phyloP scores from a whole-genome alignment of 2,329 filamentous ascomycete genomes.

The Pseudophaeomoniella oleicola region DNA sequence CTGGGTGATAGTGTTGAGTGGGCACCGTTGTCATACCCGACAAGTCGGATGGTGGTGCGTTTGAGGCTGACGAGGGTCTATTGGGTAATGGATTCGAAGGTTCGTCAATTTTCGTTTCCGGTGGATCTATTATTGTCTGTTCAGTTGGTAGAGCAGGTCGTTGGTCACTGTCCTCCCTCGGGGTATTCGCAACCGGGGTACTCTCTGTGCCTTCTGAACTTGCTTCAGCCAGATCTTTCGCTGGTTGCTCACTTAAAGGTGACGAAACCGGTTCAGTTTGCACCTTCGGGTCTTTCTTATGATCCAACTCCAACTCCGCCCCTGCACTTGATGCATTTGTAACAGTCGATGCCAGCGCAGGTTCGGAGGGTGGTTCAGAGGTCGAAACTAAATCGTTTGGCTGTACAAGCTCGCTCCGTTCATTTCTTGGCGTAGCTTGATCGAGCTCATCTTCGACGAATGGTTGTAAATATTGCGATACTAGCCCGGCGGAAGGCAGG shows the following conservation, averaged over 20 bases:
- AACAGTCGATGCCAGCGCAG: no score
- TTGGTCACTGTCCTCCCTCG: not conserved
- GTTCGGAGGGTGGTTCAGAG: not conserved
- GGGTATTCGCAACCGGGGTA: not conserved
- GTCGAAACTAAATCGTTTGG: not conserved
- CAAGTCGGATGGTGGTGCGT: not conserved
- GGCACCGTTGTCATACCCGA: not conserved
- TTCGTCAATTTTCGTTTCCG: no score
- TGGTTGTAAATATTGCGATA: not conserved
- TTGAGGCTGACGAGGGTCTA: not conserved
- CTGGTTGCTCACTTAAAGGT: not conserved
- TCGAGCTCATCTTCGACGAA: not conserved
- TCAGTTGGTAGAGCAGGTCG: not conserved
- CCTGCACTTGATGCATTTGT: no score
- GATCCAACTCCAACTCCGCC: no score
- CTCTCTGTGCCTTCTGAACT: not conserved
- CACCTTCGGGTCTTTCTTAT: not conserved
- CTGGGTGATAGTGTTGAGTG: not conserved
- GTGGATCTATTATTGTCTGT: no score
- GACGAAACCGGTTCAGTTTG: not conserved
- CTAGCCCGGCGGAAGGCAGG: not conserved
- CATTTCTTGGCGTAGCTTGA: not conserved
- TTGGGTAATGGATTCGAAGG: not conserved
- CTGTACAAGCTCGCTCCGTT: not conserved
- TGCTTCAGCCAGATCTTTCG: not conserved